These are phyloP conservation scores for Flaveria brownii DNA, from an alignment of 129 eudicot genomes.

Conservation along the genomic window DNA sequence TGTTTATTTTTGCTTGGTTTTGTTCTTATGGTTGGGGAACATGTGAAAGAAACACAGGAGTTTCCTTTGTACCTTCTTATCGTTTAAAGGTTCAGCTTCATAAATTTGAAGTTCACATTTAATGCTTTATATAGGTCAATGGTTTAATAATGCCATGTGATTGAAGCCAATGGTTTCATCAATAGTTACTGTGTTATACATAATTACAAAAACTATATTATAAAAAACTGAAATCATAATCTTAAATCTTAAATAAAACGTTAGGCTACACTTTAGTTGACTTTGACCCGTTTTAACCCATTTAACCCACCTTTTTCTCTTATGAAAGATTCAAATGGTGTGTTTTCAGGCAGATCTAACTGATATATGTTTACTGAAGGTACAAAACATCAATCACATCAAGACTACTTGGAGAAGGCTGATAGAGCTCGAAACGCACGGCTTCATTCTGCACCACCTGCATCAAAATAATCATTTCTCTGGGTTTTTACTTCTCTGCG, in stretches of 20 bases:
- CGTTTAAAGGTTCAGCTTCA: not conserved
- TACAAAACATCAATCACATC: constrained; percentile 83
- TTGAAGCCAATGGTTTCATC: not conserved
- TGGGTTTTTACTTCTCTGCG: constrained; percentile 1
- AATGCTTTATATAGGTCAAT: not conserved
- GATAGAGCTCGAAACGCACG: constrained; percentile 84
- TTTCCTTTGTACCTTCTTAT: not conserved
- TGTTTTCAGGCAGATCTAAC: not conserved
- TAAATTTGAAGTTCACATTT: not conserved
- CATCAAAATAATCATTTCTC: constrained; percentile 40
- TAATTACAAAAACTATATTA: not conserved
- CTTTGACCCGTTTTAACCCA: not conserved
- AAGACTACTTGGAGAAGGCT: constrained; percentile 89
- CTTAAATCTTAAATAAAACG: not conserved
- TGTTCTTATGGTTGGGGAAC: not conserved
- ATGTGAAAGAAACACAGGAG: not conserved
- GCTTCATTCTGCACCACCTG: constrained; percentile 71
- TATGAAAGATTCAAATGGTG: not conserved
- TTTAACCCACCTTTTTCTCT: not conserved
- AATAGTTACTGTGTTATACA: not conserved
- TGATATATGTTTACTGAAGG: constrained; percentile 47
- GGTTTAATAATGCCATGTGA: not conserved
- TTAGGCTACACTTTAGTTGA: not conserved
- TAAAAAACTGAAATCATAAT: too few relatives aligned
- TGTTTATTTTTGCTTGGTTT: not conserved